Evolutionary conservation across 179 eudicot species (phyloP).

Genomic region (Nepenthes alata): DNA sequence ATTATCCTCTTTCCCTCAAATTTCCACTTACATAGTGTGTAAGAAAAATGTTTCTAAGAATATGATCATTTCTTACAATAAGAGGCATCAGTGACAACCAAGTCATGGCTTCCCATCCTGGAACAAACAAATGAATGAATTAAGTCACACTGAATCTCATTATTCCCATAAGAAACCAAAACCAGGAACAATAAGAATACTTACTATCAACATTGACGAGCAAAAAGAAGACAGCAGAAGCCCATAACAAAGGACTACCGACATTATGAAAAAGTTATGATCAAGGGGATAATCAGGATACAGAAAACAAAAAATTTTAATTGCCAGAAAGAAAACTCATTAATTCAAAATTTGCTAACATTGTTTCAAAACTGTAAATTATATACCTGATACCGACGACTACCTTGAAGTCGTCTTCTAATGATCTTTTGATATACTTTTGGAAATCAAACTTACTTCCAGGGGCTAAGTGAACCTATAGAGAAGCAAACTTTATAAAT

Average conservation of each 20-base stretch:
- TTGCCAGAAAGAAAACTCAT: neutral
- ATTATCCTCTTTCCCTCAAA: neutral
- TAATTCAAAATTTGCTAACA: neutral
- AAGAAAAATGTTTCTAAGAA: neutral
- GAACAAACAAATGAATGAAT: slow-evolving; percentile 8
- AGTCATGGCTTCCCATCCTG: slow-evolving; percentile 49
- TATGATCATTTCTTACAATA: slow-evolving; percentile 29
- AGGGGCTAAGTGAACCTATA: slow-evolving; percentile 75
- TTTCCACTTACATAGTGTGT: no score
- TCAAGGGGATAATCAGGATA: neutral
- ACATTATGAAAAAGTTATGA: slow-evolving; percentile 1
- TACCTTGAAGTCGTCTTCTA: slow-evolving; percentile 92
- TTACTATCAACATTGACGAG: slow-evolving; percentile 24
- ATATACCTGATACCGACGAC: slow-evolving; percentile 81
- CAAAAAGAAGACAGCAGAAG: slow-evolving; percentile 35
- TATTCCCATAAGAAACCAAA: neutral
- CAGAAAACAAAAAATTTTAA: neutral
- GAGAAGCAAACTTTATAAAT: neutral
- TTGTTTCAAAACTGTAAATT: neutral
- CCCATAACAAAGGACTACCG: slow-evolving; percentile 67
- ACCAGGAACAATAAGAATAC: slow-evolving; percentile 1
- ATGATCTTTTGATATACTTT: slow-evolving; percentile 76
- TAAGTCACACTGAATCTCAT: neutral
- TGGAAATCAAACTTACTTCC: slow-evolving; percentile 86
- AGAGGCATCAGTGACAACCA: slow-evolving; percentile 58